Conservation (phyloP, 2,329 filamentous ascomycete genomes). For the Cladosporium sp. region DNA sequence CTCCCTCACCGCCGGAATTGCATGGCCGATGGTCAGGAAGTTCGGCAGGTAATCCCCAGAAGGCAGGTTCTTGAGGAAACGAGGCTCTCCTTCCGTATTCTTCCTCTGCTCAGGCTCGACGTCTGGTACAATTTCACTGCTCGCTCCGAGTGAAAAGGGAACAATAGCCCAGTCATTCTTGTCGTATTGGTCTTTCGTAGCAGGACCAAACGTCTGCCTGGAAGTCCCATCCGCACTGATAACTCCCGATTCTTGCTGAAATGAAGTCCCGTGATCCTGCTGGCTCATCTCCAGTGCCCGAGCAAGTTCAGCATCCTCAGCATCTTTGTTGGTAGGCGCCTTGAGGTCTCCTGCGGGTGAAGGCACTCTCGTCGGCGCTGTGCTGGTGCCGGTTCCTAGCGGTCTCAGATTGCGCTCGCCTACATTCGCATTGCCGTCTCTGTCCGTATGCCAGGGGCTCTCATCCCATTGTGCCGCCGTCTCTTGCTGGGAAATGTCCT, state of each 20-base stretch:
- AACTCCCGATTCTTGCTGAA: constrained; percentile 51
- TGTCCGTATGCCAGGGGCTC: constrained; percentile 22
- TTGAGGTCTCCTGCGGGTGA: constrained; percentile 23
- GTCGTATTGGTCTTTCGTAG: constrained; percentile 48
- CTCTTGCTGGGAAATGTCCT: constrained; percentile 27
- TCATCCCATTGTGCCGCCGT: constrained; percentile 27
- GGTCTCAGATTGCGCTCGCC: constrained; percentile 24
- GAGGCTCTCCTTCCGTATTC: constrained; percentile 46
- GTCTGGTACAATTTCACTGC: constrained; percentile 51
- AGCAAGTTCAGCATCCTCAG: constrained; percentile 28
- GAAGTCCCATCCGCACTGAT: constrained; percentile 35
- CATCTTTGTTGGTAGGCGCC: constrained; percentile 25
- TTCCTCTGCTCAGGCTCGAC: constrained; percentile 37
- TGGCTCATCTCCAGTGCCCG: constrained; percentile 25
- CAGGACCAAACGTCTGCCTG: constrained; percentile 48
- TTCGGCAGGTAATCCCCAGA: constrained; percentile 52
- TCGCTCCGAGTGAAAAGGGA: neutral
- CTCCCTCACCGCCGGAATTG: constrained; percentile 55
- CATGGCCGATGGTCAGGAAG: constrained; percentile 57
- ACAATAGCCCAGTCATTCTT: constrained; percentile 51
- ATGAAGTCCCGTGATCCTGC: constrained; percentile 11
- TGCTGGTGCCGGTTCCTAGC: constrained; percentile 24
- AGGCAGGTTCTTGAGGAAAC: constrained; percentile 53
- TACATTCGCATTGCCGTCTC: constrained; percentile 23
- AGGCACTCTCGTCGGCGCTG: constrained; percentile 28